Evolutionary conservation across 352 stramenopile genomes (phyloP).

Genomic region (Pythium dissotocum): DNA sequence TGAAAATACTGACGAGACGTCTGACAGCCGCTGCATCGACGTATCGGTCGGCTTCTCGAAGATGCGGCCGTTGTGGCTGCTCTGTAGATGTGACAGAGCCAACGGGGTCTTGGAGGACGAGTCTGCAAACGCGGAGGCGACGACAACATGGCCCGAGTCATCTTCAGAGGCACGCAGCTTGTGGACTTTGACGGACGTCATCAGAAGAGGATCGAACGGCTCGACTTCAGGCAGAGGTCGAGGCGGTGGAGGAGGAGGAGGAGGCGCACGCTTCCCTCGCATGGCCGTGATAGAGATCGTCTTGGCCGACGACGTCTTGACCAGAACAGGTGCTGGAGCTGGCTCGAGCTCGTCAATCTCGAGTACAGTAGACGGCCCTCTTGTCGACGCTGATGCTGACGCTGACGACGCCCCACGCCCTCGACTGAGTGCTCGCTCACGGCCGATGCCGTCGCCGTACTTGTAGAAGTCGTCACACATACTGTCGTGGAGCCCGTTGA

Average conservation of each 20-base stretch:
- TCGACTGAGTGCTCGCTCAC: constrained; percentile 12
- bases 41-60: constrained; percentile 15
- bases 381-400: constrained; percentile 6
- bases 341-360: constrained; percentile 25
- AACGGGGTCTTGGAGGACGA: background rate
- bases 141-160: background rate
- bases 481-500: constrained; percentile 29
- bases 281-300: constrained; percentile 23
- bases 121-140: background rate
- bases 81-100: constrained; percentile 2
- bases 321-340: background rate
- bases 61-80: constrained; percentile 21
- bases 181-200: constrained; percentile 21
- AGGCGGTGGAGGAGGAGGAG: constrained; percentile 8
- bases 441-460: constrained; percentile 23
- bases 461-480: constrained; percentile 26
- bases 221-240: constrained; percentile 6
- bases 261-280: constrained; percentile 7
- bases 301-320: constrained; percentile 16
- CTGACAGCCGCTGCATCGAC: constrained; percentile 21
- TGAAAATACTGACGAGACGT: constrained; percentile 20
- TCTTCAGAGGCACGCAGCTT: constrained; percentile 13
- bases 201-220: constrained; percentile 20
- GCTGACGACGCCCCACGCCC: constrained; percentile 12
- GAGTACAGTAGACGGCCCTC: constrained; percentile 14